A percentile compares a stretch with the other conserved stretches of the same genome.
Evolutionary conservation across 306 rosid genomes (phyloP).

Genomic region (Calophaca sinica): DNA sequence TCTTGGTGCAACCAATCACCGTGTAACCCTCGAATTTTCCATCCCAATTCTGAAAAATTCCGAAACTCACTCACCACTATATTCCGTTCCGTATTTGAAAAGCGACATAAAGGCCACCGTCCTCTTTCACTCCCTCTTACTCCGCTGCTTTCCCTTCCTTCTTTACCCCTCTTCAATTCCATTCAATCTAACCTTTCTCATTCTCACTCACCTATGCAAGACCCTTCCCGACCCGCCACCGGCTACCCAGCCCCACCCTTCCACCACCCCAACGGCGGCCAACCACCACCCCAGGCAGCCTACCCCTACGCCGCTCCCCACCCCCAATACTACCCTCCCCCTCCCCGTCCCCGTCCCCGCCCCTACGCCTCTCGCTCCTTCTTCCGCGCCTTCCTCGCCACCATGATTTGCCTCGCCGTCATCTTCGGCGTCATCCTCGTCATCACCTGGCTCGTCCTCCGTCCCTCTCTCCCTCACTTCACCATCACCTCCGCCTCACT

Average conservation of each 20-base stretch:
- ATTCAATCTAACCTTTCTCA: background rate
- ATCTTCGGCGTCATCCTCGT: conserved; percentile 59
- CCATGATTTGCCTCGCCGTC: conserved; percentile 64
- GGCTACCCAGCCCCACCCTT: conserved; percentile 70
- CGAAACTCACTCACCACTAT: background rate
- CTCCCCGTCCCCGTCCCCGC: conserved; percentile 31
- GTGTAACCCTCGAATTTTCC: no score
- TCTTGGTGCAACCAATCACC: no score
- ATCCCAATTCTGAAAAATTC: background rate
- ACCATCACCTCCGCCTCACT: conserved; percentile 60
- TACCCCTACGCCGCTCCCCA: conserved; percentile 63
- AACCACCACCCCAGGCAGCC: conserved; percentile 42
- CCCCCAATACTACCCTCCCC: conserved; percentile 51
- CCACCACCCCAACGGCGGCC: conserved; percentile 44
- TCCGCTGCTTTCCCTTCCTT: background rate
- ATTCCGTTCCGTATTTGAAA: background rate
- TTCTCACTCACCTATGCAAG: conserved; percentile 36
- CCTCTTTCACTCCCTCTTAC: background rate
- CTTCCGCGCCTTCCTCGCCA: conserved; percentile 68
- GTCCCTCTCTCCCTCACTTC: conserved; percentile 76
- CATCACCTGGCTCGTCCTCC: conserved; percentile 82
- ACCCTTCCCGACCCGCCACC: conserved; percentile 76
- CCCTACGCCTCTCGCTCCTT: conserved; percentile 46
- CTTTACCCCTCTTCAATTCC: background rate
- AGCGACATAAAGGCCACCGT: background rate